Evolutionary conservation across 2,329 filamentous ascomycete genomes (phyloP).

Genomic region (Nothophoma quercina): DNA sequence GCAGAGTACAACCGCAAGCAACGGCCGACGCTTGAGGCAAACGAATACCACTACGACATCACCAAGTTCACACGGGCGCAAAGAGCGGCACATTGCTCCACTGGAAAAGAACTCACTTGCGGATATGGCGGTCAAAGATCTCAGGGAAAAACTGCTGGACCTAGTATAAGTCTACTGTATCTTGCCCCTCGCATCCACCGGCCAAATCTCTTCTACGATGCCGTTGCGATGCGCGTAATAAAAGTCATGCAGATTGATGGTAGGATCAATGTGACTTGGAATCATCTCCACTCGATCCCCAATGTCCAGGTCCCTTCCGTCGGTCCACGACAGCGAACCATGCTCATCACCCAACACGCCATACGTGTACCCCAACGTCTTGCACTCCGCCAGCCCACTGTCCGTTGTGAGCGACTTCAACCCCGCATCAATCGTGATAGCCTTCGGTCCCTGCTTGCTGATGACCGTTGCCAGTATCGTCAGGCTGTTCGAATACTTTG

Average conservation of each 20-base stretch:
- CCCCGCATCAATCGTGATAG: slow-evolving; percentile 59
- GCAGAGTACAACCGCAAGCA: too few relatives aligned
- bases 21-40: too few relatives aligned
- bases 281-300: slow-evolving; percentile 62
- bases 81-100: slow-evolving; percentile 15
- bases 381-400: slow-evolving; percentile 60
- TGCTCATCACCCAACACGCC: slow-evolving; percentile 60
- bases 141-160: slow-evolving; percentile 18
- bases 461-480: slow-evolving; percentile 60
- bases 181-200: slow-evolving; percentile 60
- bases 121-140: slow-evolving; percentile 8
- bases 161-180: slow-evolving; percentile 52
- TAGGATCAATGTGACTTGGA: slow-evolving; percentile 64
- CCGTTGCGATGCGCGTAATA: slow-evolving; percentile 60
- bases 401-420: slow-evolving; percentile 62
- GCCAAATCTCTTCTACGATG: slow-evolving; percentile 61
- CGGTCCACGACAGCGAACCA: slow-evolving; percentile 57
- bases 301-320: slow-evolving; percentile 50
- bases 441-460: slow-evolving; percentile 55
- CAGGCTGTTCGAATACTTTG: slow-evolving; percentile 58
- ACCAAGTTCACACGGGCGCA: slow-evolving; percentile 28
- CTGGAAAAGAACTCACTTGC: slow-evolving; percentile 25
- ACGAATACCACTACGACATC: slow-evolving; percentile 27
- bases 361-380: slow-evolving; percentile 52
- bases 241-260: slow-evolving; percentile 61